These are phyloP conservation scores for Lichtheimia ramosa DNA, from an alignment of 371 early-diverging fungal genomes.

Conservation along the genomic window DNA sequence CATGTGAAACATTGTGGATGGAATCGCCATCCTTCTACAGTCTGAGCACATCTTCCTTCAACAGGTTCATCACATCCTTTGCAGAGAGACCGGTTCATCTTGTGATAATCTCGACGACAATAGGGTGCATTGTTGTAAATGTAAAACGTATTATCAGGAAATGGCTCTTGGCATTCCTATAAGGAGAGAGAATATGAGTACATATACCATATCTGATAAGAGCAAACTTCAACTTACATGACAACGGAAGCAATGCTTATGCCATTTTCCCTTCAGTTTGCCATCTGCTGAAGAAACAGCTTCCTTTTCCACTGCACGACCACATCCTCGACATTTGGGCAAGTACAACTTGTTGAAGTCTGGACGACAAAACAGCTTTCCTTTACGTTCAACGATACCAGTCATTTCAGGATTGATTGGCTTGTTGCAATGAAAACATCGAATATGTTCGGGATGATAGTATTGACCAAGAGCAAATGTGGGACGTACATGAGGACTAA, in stretches of 20 bases:
- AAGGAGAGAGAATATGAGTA: slow-evolving; percentile 3
- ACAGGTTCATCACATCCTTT: slow-evolving; percentile 71
- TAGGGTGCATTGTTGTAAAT: slow-evolving; percentile 70
- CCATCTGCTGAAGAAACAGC: slow-evolving; percentile 70
- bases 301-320: slow-evolving; percentile 63
- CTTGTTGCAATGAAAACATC: slow-evolving; percentile 58
- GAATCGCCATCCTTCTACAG: slow-evolving; percentile 52
- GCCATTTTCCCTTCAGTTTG: slow-evolving; percentile 74
- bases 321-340: slow-evolving; percentile 67
- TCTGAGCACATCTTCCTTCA: slow-evolving; percentile 79
- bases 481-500: slow-evolving; percentile 37
- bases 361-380: slow-evolving; percentile 64
- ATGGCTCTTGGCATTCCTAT: slow-evolving; percentile 48
- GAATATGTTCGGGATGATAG: slow-evolving; percentile 62
- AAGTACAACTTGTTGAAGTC: slow-evolving; percentile 63
- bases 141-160: slow-evolving; percentile 80
- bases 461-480: slow-evolving; percentile 55
- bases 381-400: slow-evolving; percentile 65
- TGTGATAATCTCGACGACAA: slow-evolving; percentile 76
- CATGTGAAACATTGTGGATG: slow-evolving; percentile 30
- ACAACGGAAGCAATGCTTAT: slow-evolving; percentile 42
- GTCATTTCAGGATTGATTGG: slow-evolving; percentile 66
- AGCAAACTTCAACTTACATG: slow-evolving; percentile 34
- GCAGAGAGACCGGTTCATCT: slow-evolving; percentile 75
- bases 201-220: slow-evolving; percentile 8